Evolutionary conservation across 2,329 filamentous ascomycete genomes (phyloP).

Genomic region (Ilyonectria destructans): DNA sequence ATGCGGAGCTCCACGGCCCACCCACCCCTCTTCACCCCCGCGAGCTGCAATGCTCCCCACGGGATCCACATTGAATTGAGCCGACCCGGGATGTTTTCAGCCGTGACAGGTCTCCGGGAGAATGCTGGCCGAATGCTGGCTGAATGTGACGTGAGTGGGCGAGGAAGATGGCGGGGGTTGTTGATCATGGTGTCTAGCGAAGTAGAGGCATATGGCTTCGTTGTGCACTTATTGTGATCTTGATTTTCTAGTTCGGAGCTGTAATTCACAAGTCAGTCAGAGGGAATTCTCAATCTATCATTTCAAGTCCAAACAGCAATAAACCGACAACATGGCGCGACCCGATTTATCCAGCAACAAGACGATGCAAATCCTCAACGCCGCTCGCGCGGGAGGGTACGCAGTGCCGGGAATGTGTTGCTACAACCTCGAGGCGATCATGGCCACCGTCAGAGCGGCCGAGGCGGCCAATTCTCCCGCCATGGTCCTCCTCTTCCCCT

Average conservation of each 20-base stretch:
- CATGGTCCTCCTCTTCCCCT: slow-evolving; percentile 82
- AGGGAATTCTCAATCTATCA: not conserved
- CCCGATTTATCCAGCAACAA: slow-evolving; percentile 27
- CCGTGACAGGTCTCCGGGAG: slow-evolving; percentile 18
- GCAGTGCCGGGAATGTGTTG: slow-evolving; percentile 70
- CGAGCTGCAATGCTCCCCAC: slow-evolving; percentile 20
- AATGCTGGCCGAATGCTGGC: slow-evolving; percentile 20
- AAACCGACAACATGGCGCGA: slow-evolving; percentile 16
- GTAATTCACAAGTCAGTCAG: not conserved
- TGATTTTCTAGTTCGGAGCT: not conserved
- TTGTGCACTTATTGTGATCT: not conserved
- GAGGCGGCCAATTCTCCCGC: slow-evolving; percentile 76
- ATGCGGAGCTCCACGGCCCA: slow-evolving; percentile 29
- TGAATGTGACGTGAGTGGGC: slow-evolving; percentile 4
- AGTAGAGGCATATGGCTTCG: not conserved
- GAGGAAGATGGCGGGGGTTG: not conserved
- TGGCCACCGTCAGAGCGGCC: slow-evolving; percentile 78
- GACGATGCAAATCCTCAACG: slow-evolving; percentile 35
- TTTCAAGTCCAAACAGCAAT: not conserved
- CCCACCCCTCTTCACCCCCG: slow-evolving; percentile 14
- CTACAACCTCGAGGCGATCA: slow-evolving; percentile 80
- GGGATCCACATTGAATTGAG: slow-evolving; percentile 17
- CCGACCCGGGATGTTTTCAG: slow-evolving; percentile 26
- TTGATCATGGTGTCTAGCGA: not conserved
- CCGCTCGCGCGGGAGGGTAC: slow-evolving; percentile 56